Conservation (phyloP, 306 rosid species). For the Cicer bijugum region DNA sequence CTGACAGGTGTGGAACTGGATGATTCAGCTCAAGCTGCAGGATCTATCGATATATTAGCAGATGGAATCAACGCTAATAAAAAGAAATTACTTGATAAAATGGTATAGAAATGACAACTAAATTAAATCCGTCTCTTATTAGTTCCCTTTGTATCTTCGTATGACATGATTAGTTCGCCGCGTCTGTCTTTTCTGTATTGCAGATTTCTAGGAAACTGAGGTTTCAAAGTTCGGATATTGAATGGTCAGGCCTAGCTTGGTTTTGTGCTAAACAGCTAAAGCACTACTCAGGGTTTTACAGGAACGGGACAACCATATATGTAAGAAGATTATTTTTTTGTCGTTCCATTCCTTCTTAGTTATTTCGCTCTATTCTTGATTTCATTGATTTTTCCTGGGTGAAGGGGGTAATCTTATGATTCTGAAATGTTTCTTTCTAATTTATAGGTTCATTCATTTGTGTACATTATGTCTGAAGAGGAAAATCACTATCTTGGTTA, state of each 20-base stretch:
- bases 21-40: constrained; percentile 48
- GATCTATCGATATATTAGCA: constrained; percentile 40
- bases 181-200: constrained; percentile 38
- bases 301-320: constrained; percentile 60
- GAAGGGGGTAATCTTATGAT: constrained; percentile 5
- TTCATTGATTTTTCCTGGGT: constrained; percentile 16
- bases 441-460: constrained; percentile 81
- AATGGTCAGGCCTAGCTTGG: constrained; percentile 77
- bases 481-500: constrained; percentile 71
- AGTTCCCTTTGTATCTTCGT: constrained; percentile 11
- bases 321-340: constrained; percentile 54
- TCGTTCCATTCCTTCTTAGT: constrained; percentile 17
- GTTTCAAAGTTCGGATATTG: constrained; percentile 64
- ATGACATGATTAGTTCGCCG: constrained; percentile 13
- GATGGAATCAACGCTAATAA: constrained; percentile 47
- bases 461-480: constrained; percentile 75
- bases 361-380: constrained; percentile 21
- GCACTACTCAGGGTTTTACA: constrained; percentile 71
- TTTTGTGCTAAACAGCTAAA: constrained; percentile 79
- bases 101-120: constrained; percentile 52
- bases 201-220: constrained; percentile 73
- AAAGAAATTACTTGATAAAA: constrained; percentile 57
- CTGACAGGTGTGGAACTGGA: constrained; percentile 55
- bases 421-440: constrained; percentile 42
- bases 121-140: constrained; percentile 30